Percentiles rank a stretch among this genome's conserved stretches.
phyloP scores from a whole-genome alignment of 1,139 yeast genomes.

The Taphrina flavorubra region DNA sequence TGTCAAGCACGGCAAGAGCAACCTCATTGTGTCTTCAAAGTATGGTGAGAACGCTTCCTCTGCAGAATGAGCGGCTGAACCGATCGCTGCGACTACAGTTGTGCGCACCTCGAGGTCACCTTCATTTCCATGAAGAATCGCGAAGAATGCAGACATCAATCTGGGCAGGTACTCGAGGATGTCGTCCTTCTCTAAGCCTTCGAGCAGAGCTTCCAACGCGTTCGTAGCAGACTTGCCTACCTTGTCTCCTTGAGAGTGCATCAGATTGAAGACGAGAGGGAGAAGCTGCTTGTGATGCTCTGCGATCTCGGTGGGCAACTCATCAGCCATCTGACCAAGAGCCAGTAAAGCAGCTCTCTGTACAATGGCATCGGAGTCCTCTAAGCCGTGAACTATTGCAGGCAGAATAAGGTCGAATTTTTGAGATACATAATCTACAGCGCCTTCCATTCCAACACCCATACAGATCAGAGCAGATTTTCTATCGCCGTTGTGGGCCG shows the following conservation, averaged over 20 bases:
- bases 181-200: conserved; percentile 87
- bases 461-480: conserved; percentile 85
- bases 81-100: conserved; percentile 92
- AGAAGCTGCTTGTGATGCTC: conserved; percentile 79
- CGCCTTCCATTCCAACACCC: conserved; percentile 86
- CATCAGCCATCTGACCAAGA: conserved; percentile 76
- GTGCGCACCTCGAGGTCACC: conserved; percentile 38
- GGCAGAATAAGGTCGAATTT: conserved; percentile 77
- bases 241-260: conserved; percentile 84
- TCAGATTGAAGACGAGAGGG: conserved; percentile 84
- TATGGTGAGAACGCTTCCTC: conserved; percentile 87
- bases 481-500: conserved; percentile 75
- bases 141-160: conserved; percentile 85
- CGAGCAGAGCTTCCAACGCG: conserved; percentile 90
- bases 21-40: conserved; percentile 78
- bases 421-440: conserved; percentile 86
- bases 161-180: conserved; percentile 79
- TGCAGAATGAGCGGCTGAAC: conserved; percentile 94
- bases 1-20: conserved; percentile 75
- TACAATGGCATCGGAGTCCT: conserved; percentile 77
- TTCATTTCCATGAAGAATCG: conserved; percentile 63
- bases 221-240: conserved; percentile 89
- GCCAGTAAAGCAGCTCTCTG: conserved; percentile 86
- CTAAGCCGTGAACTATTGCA: conserved; percentile 73
- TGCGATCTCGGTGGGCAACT: conserved; percentile 80